Conservation (phyloP, 208 protist species). For the Lotmaria passim region DNA sequence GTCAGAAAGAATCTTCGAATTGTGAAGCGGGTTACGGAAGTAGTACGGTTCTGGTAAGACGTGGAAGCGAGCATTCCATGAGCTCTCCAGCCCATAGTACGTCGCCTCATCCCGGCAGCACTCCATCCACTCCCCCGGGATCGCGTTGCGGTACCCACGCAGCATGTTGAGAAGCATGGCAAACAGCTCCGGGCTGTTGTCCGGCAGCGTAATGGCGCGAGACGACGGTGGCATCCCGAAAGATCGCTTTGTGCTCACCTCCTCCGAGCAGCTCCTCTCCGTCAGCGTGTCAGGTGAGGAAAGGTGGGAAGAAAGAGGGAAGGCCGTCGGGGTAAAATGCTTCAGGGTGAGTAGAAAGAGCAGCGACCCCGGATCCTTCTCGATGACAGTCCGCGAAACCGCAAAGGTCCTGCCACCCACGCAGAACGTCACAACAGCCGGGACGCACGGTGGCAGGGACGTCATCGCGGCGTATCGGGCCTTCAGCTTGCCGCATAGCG, state of each 20-base stretch:
- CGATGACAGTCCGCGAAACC: slow-evolving; percentile 38
- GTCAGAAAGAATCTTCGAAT: slow-evolving; percentile 49
- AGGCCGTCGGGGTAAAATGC: slow-evolving; percentile 32
- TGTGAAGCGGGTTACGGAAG: slow-evolving; percentile 44
- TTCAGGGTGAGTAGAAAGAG: slow-evolving; percentile 51
- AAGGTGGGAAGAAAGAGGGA: background rate
- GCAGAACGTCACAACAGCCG: slow-evolving; percentile 51
- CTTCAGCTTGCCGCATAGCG: slow-evolving; percentile 16
- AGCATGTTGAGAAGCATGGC: slow-evolving; percentile 65
- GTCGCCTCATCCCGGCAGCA: slow-evolving; percentile 47
- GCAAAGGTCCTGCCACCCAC: slow-evolving; percentile 54
- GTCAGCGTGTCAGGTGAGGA: background rate
- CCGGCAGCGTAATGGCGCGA: slow-evolving; percentile 43
- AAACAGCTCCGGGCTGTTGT: slow-evolving; percentile 43
- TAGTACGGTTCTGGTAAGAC: slow-evolving; percentile 9
- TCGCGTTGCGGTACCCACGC: slow-evolving; percentile 57
- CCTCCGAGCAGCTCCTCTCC: no score
- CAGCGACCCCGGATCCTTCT: slow-evolving; percentile 70
- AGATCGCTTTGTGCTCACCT: no score
- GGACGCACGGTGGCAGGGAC: slow-evolving; percentile 43
- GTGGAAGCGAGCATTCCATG: slow-evolving; percentile 40
- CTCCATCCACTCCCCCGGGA: slow-evolving; percentile 47
- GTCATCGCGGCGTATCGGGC: slow-evolving; percentile 25
- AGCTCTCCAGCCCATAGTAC: slow-evolving; percentile 63
- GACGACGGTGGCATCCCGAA: no score